Base-by-base conservation (phyloP, 2,329 filamentous ascomycete species). In the Metarhizium anisopliae region DNA sequence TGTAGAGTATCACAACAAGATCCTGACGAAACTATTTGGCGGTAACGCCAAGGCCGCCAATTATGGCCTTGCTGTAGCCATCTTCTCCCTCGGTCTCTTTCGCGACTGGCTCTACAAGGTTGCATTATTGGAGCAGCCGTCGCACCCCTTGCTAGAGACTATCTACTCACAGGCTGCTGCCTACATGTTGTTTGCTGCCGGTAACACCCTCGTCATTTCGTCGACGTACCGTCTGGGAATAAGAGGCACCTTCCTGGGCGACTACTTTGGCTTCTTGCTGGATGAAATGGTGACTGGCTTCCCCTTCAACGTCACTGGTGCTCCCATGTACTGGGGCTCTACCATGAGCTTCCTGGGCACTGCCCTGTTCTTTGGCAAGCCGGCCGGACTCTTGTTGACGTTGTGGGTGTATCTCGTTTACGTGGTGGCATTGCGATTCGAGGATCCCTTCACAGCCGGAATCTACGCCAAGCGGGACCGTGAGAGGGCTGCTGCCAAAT, bases 221-320 rank as follows among this genome's bases (percentile, higher is more conserved):
- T 94, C 89, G 59, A 97, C 95, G 74, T 96, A 85, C 84, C 88
- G 86, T 38, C 84, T 99, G 45, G 94, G 94, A 56, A 84, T 99
- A 66, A 96, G 91, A 0, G 94, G 94, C 60, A 99, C 94, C 42
- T 99, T 96, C 70, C 79, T 99, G 40, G 94, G 94, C 64, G 94
- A 99, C 77, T 99, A 99, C 79, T 99, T 97, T 69, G 94, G 94
- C 63, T 96, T 97, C 70, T 79, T 99, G 62, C 95, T 96, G 91
- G 93, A 97, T 69, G 77, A 87, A 63, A 93, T 93, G 66, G 92
- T 99, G 53, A 95, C 91, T 13, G 87, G 89, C 14, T 99, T 99
- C 70, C 94, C 94, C 2, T 99, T 99, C 80, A 97, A 89, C 72
- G 81, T 97, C 59, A 92, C 87, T 55, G 83, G 84, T 61, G 87